Conservation (phyloP, 768 basidiomycete genomes). For the Mycena rebaudengoi region DNA sequence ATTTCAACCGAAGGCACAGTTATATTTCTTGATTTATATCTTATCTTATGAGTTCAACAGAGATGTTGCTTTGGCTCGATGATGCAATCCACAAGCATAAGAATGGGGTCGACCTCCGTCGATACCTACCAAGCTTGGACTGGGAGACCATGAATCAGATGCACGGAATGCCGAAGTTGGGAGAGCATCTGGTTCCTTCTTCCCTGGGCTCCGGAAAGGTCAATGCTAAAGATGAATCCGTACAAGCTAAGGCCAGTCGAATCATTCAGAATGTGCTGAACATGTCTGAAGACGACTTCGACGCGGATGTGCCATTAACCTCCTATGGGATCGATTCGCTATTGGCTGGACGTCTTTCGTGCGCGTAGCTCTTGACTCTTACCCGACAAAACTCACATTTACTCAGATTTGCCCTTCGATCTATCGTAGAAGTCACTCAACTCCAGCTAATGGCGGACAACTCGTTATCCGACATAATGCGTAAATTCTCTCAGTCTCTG, state of each 20-base stretch:
- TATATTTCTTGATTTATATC: background rate
- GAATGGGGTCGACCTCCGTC: background rate
- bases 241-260: slow-evolving; percentile 24
- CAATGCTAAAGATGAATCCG: background rate
- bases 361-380: background rate
- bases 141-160: background rate
- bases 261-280: slow-evolving; percentile 31
- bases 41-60: slow-evolving; percentile 4
- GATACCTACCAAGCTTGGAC: background rate
- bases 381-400: background rate
- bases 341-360: slow-evolving; percentile 11
- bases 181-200: background rate
- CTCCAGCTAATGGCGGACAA: slow-evolving; percentile 6
- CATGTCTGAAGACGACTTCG: slow-evolving; percentile 43
- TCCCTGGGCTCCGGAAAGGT: too few species aligned
- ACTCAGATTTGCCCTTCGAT: background rate
- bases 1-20: slow-evolving; percentile 27
- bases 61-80: slow-evolving; percentile 42
- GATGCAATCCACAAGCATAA: slow-evolving; percentile 36
- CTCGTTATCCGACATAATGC: background rate
- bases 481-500: background rate
- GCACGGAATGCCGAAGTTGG: background rate
- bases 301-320: slow-evolving; percentile 46
- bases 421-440: slow-evolving; percentile 1
- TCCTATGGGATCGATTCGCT: slow-evolving; percentile 41